Percentiles rank a stretch among this genome's conserved stretches.
Conservation (phyloP, 768 basidiomycete species). For the Tulasnella sp. region DNA sequence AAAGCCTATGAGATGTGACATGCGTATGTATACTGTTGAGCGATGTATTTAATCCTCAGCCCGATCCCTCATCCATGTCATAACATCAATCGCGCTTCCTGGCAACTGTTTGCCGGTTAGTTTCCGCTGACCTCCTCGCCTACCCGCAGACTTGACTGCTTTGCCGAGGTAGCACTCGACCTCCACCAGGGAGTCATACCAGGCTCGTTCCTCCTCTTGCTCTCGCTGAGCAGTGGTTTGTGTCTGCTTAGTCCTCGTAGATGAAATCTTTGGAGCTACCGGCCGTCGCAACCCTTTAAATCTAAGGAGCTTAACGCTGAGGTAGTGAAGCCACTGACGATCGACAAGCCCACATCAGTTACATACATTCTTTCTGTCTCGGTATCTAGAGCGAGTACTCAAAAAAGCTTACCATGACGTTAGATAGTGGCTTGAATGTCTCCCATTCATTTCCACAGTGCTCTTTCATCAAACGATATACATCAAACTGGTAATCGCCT, state of each 20-base stretch:
- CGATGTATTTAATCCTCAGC: not conserved
- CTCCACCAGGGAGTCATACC: conserved; percentile 11
- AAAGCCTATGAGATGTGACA: not conserved
- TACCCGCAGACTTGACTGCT: conserved; percentile 8
- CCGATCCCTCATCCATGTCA: conserved; percentile 10
- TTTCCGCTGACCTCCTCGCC: not conserved
- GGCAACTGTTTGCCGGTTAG: not conserved
- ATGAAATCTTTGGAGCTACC: not conserved
- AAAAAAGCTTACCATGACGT: conserved; percentile 71
- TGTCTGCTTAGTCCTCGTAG: not conserved
- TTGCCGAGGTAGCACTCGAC: conserved; percentile 13
- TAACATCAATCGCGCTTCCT: conserved; percentile 6
- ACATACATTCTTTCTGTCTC: not conserved
- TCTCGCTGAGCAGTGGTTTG: not conserved
- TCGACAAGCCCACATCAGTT: not conserved
- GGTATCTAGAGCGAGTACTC: not conserved
- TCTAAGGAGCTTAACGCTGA: conserved; percentile 27
- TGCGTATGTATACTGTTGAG: not conserved
- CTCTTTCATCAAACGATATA: conserved; percentile 80
- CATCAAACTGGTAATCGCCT: conserved; percentile 88
- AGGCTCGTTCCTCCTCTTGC: conserved; percentile 10
- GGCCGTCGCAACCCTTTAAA: conserved; percentile 22
- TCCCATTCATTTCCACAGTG: conserved; percentile 59
- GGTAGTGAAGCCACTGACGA: conserved; percentile 33
- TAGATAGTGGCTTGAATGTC: conserved; percentile 68